Evolutionary conservation across 2,329 filamentous ascomycete genomes (phyloP), one percentile per base, ranked within the genome.

Genomic region (Talaromyces sp.): DNA sequence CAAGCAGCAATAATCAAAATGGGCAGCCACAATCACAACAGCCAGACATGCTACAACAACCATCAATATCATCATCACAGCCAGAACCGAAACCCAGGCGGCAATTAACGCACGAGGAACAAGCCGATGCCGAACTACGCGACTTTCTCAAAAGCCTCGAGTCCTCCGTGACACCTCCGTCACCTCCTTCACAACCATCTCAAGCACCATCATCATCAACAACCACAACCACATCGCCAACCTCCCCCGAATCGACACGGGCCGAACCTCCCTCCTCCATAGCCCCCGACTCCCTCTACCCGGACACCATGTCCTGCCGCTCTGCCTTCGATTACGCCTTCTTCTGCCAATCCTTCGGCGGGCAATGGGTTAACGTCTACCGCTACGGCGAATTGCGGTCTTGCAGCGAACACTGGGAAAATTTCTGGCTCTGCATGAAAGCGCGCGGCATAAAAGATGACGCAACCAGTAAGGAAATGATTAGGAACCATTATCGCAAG

Each of bases 371-470:
- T 73, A 88, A 92, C 73, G 86, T 98, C 43, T 99, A 98, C 83
- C 90, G 95, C 45, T 89, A 92, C 74, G 95, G 95, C 67, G 81
- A 83, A 49, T 81, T 96, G 73, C 87, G 89, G 52, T 84, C 86
- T 3, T 99, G 95, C 83, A 87, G 84, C 67, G 90, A 96, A 70
- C 89, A 93, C 68, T 97, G 94, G 93, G 86, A 89, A 67, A 91
- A 97, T 78, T 98, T 97, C 79, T 96, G 93, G 91, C 94, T 97
- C 81, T 99, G 95, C 83, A 97, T 98, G 93, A 89, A 91, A 69
- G 89, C 88, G 43, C 88, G 90, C 72, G 84, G 85, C 73, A 45
- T 43, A 9, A 56, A 33, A 0, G 77, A 83, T 0, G 84, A 86
- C 27, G 79, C 83, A 50, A 80, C 87, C 69, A 87, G 87, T 71